phyloP scores from a whole-genome alignment of 345 rosid species.

The Salix caprea region DNA sequence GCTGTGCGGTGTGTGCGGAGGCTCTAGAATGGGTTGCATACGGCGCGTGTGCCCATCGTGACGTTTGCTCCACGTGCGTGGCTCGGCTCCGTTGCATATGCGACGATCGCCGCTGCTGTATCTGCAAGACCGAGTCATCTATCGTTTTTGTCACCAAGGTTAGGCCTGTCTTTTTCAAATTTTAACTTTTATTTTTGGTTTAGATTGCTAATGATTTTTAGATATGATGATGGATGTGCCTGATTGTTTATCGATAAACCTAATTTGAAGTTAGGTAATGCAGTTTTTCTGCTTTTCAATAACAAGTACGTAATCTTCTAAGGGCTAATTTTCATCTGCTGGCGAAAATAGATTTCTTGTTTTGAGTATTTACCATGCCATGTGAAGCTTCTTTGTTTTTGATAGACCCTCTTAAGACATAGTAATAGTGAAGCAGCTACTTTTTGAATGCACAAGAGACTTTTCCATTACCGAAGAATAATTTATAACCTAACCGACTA shows the following conservation, averaged over 20 bases:
- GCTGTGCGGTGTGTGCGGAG: conserved; percentile 94
- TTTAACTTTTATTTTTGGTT: not conserved
- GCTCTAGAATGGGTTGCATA: conserved; percentile 86
- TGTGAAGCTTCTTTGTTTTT: not conserved
- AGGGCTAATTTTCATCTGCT: not conserved
- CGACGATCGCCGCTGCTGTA: conserved; percentile 78
- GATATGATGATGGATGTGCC: not conserved
- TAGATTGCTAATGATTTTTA: not conserved
- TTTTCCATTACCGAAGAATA: not conserved
- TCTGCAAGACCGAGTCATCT: conserved; percentile 67
- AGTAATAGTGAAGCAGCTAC: not conserved
- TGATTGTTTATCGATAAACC: not conserved
- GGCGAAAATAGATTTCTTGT: not conserved
- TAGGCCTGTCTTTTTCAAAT: conserved; percentile 23
- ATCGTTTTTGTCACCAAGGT: conserved; percentile 86
- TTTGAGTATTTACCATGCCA: not conserved
- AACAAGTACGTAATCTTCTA: not conserved
- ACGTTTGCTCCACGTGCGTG: conserved; percentile 89
- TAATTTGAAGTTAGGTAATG: not conserved
- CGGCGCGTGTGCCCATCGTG: conserved; percentile 83
- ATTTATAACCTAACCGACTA: not conserved
- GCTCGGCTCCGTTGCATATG: conserved; percentile 89
- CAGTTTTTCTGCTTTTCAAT: not conserved
- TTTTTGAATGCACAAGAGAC: not conserved
- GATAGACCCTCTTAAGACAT: not conserved